Evolutionary conservation across 805 yeast species (phyloP), one percentile per base, ranked within the genome.

Genomic region (Lachancea lanzarotensis): DNA sequence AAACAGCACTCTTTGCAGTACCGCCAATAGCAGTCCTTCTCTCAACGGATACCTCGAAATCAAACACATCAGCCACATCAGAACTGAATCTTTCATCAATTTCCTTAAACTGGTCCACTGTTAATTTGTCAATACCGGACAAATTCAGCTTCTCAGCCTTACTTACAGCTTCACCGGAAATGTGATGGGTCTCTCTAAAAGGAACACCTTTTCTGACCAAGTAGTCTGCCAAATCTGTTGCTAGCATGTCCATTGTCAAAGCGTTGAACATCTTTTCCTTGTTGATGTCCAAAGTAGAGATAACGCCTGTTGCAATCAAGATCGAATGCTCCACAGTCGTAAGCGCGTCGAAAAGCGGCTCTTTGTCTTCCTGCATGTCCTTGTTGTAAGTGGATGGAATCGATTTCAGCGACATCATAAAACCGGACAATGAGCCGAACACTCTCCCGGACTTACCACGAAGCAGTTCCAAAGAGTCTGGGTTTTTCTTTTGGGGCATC

Each of bases 401-500:
- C n/a, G 95, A 89, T 69, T 93, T 93, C 58, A 88, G 74, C 19
- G 95, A 81, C 96, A 93, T 93, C 76, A 93, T 75, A 72, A 93
- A 93, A 1, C 99, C 99, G 20, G 95, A 80, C 49, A 93, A 72
- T 22, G 90, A 82, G 64, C 99, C 99, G 59, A 93, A 90, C 5
- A 88, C 96, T 67, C 99, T 82, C 44, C 99, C 99, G 10, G 95
- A 82, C 70, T 93, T 93, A 48, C 99, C 99, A 68, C 99, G 79
- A 61, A 95, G 75, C 51, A 93, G 75, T 71, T 93, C 99, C 54
- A 93, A 73, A 25, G 96, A 86, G 66, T 93, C 99, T 2, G 98
- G 96, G 70, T 93, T 93, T 69, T 93, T 93, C 81, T 93, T 93
- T 69, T 93, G 98, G 19, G 99, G 99, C 99, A 93, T 93, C 62